Conservation (phyloP, 1,284 basidiomycete genomes). For the Puccinia hordei region DNA sequence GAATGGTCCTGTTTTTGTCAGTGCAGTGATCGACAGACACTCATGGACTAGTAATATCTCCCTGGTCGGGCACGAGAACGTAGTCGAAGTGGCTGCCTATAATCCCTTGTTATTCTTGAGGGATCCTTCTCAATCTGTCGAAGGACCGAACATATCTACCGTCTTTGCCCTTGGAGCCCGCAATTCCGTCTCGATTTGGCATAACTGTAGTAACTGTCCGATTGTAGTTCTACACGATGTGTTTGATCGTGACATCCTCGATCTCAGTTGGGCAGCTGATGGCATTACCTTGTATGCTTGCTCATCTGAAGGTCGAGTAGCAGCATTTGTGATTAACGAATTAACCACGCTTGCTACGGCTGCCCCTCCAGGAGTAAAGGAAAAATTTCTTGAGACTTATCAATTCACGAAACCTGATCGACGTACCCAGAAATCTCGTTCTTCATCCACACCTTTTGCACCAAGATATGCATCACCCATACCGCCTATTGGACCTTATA, state of each 20-base stretch:
- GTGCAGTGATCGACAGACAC: slow-evolving; percentile 85
- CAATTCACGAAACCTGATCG: slow-evolving; percentile 63
- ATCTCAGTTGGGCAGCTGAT: slow-evolving; percentile 89
- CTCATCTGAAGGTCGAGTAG: slow-evolving; percentile 91
- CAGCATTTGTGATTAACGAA: slow-evolving; percentile 76
- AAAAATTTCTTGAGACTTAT: slow-evolving; percentile 76
- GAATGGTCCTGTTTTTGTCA: slow-evolving; percentile 96
- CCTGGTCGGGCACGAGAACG: slow-evolving; percentile 95
- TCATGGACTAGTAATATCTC: slow-evolving; percentile 86
- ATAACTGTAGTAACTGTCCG: slow-evolving; percentile 84
- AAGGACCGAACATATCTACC: slow-evolving; percentile 75
- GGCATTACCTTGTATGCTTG: slow-evolving; percentile 89
- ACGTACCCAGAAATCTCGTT: slow-evolving; percentile 26
- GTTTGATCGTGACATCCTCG: slow-evolving; percentile 91
- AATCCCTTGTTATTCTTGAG: slow-evolving; percentile 89
- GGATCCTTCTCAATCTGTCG: slow-evolving; percentile 67
- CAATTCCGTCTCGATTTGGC: slow-evolving; percentile 74
- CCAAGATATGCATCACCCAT: slow-evolving; percentile 37
- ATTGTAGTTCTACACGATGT: slow-evolving; percentile 89
- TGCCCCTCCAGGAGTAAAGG: slow-evolving; percentile 72
- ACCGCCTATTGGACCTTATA: slow-evolving; percentile 54
- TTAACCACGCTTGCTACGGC: slow-evolving; percentile 78
- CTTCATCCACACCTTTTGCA: slow-evolving; percentile 7
- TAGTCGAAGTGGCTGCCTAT: slow-evolving; percentile 90
- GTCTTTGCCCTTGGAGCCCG: slow-evolving; percentile 87